Conservation (phyloP, 31 red algal species). For the Odonthalia washingtoniensis region DNA sequence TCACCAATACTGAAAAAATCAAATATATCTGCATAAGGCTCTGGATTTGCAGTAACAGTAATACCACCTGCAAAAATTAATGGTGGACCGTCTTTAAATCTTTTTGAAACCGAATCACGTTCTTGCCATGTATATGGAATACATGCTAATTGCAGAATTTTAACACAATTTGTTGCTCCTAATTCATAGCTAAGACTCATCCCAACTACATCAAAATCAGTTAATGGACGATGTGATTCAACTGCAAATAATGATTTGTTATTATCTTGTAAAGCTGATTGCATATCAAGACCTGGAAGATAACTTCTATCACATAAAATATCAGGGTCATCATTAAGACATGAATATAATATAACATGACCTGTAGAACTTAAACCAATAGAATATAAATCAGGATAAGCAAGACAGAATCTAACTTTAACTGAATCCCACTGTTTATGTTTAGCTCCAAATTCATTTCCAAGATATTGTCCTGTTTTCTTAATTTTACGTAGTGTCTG, state of each 20-base stretch:
- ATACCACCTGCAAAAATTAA: conserved; percentile 82
- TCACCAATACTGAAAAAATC: conserved; percentile 82
- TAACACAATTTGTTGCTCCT: conserved; percentile 74
- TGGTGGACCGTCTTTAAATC: conserved; percentile 43
- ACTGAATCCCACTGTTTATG: too few species aligned
- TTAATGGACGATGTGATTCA: conserved; percentile 69
- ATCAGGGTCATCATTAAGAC: conserved; percentile 73
- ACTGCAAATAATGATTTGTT: conserved; percentile 68
- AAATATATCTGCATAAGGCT: conserved; percentile 81
- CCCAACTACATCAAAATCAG: conserved; percentile 72
- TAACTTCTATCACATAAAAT: conserved; percentile 77
- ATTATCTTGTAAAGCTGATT: conserved; percentile 33
- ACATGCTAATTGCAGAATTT: conserved; percentile 65
- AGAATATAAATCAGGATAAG: conserved; percentile 84
- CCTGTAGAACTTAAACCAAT: conserved; percentile 85
- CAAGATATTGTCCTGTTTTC: conserved; percentile 75
- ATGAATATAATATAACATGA: conserved; percentile 78
- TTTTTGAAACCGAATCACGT: conserved; percentile 52
- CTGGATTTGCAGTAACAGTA: conserved; percentile 79
- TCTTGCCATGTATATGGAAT: conserved; percentile 73
- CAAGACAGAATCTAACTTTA: too few species aligned
- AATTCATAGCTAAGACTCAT: conserved; percentile 84
- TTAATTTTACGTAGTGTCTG: conserved; percentile 58
- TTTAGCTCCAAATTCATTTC: too few species aligned
- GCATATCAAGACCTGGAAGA: conserved; percentile 69